Conservation (phyloP, 306 rosid genomes). For the Begonia masoniana region DNA sequence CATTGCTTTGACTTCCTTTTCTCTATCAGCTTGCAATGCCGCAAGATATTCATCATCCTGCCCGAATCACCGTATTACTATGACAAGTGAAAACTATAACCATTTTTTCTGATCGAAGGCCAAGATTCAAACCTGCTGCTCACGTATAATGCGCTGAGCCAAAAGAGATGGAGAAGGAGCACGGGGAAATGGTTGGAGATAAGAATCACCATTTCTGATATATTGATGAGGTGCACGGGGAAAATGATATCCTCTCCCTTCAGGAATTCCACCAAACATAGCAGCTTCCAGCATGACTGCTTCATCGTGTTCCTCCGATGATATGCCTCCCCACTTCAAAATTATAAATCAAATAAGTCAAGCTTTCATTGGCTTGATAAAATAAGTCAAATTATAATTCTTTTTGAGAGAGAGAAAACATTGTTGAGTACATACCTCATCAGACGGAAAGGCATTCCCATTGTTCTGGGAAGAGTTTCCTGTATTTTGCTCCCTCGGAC, state of each 20-base stretch:
- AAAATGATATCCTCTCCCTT: slow-evolving; percentile 47
- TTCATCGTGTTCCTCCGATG: slow-evolving; percentile 84
- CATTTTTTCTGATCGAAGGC: slow-evolving; percentile 1
- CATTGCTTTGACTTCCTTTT: slow-evolving; percentile 62
- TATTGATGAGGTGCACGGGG: slow-evolving; percentile 57
- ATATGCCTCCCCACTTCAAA: slow-evolving; percentile 92
- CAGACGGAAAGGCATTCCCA: slow-evolving; percentile 42
- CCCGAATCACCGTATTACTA: slow-evolving; percentile 8
- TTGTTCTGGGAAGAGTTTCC: slow-evolving; percentile 22
- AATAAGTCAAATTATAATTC: slow-evolving; percentile 4
- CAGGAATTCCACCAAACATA: slow-evolving; percentile 91
- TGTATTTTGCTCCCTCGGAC: slow-evolving; percentile 24
- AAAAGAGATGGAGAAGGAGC: slow-evolving; percentile 83
- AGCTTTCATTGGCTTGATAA: slow-evolving; percentile 6
- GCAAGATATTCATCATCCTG: slow-evolving; percentile 97
- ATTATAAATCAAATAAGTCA: slow-evolving; percentile 10
- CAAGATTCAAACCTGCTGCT: slow-evolving; percentile 65
- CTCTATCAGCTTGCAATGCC: slow-evolving; percentile 78
- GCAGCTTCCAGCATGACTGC: slow-evolving; percentile 99
- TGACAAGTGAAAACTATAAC: slow-evolving; percentile 5
- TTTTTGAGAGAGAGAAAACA: neutral
- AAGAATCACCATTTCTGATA: slow-evolving; percentile 31
- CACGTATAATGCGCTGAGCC: slow-evolving; percentile 85
- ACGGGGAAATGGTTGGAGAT: slow-evolving; percentile 34
- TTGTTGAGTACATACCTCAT: slow-evolving; percentile 44